Evolutionary conservation across 495 filamentous ascomycete genomes (phyloP).

Genomic region (Xylaria flabelliformis): DNA sequence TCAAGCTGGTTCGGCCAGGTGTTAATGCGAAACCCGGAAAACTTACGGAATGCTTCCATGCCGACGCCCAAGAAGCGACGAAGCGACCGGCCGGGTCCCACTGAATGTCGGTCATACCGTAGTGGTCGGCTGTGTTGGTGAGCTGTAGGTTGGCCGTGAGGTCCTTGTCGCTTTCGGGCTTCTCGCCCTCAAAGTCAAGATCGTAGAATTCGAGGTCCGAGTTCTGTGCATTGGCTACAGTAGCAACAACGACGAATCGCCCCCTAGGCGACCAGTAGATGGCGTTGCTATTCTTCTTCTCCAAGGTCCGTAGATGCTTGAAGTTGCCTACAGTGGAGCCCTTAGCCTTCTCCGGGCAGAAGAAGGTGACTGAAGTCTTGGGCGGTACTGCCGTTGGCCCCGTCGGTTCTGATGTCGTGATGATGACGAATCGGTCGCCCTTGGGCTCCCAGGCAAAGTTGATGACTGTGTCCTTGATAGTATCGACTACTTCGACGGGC

Average conservation of each 20-base stretch:
- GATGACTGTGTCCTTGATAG: constrained; percentile 95
- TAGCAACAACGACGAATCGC: constrained; percentile 90
- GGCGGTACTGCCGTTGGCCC: constrained; percentile 80
- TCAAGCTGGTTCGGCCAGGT: background rate
- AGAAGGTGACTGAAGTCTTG: constrained; percentile 94
- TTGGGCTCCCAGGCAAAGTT: constrained; percentile 99
- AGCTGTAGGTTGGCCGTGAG: constrained; percentile 91
- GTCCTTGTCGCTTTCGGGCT: constrained; percentile 89
- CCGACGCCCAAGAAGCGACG: constrained; percentile 86
- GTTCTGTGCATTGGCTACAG: constrained; percentile 87
- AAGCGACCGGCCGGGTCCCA: constrained; percentile 97
- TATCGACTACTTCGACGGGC: constrained; percentile 95
- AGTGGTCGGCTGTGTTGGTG: constrained; percentile 92
- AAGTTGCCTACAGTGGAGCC: constrained; percentile 81
- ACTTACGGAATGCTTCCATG: constrained; percentile 94
- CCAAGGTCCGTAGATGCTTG: constrained; percentile 88
- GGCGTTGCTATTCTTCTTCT: constrained; percentile 98
- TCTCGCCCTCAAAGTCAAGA: constrained; percentile 96
- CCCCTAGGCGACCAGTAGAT: constrained; percentile 99
- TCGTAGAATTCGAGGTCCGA: constrained; percentile 98
- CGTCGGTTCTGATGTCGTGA: constrained; percentile 87
- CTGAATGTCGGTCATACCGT: constrained; percentile 95
- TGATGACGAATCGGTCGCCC: constrained; percentile 94
- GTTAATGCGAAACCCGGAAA: background rate
- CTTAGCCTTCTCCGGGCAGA: constrained; percentile 92